These are phyloP conservation scores for Flaveria brownii DNA, from an alignment of 129 eudicot genomes.

Conservation along the genomic window DNA sequence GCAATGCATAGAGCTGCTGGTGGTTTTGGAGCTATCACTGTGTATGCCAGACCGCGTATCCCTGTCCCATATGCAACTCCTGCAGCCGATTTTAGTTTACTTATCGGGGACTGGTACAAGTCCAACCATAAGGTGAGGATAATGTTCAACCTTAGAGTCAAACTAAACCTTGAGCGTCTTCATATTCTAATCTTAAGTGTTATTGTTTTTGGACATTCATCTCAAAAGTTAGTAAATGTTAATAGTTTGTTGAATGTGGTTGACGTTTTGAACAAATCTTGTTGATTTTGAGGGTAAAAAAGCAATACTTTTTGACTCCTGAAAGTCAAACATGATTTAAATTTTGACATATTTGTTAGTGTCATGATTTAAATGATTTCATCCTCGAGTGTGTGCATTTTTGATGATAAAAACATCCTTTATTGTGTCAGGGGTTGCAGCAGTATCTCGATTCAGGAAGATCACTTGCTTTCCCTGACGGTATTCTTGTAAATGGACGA, in stretches of 20 bases:
- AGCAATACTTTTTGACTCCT: slow-evolving; percentile 14
- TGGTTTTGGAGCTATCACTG: slow-evolving; percentile 88
- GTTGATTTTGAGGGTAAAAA: neutral
- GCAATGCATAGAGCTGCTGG: slow-evolving; percentile 90
- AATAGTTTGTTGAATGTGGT: slow-evolving; percentile 1
- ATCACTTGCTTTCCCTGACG: slow-evolving; percentile 75
- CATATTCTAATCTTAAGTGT: neutral
- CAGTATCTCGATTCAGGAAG: slow-evolving; percentile 70
- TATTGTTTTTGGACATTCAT: neutral
- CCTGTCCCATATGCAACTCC: slow-evolving; percentile 86
- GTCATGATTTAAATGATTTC: neutral
- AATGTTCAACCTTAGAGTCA: slow-evolving; percentile 3
- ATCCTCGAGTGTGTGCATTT: slow-evolving; percentile 1
- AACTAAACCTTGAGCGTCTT: neutral
- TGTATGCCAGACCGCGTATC: slow-evolving; percentile 79
- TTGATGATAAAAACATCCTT: slow-evolving; percentile 11
- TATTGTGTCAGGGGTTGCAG: slow-evolving; percentile 56
- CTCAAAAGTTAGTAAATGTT: slow-evolving; percentile 7
- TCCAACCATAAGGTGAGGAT: slow-evolving; percentile 70
- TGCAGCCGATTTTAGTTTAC: slow-evolving; percentile 77
- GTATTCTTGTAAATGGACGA: slow-evolving; percentile 76
- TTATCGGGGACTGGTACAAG: slow-evolving; percentile 92
- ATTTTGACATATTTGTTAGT: slow-evolving; percentile 2
- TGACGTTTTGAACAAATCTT: neutral
- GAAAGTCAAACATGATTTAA: slow-evolving; percentile 11